Base-by-base conservation (phyloP, 176 grass and related monocot genomes). In the Oryza punctata region DNA sequence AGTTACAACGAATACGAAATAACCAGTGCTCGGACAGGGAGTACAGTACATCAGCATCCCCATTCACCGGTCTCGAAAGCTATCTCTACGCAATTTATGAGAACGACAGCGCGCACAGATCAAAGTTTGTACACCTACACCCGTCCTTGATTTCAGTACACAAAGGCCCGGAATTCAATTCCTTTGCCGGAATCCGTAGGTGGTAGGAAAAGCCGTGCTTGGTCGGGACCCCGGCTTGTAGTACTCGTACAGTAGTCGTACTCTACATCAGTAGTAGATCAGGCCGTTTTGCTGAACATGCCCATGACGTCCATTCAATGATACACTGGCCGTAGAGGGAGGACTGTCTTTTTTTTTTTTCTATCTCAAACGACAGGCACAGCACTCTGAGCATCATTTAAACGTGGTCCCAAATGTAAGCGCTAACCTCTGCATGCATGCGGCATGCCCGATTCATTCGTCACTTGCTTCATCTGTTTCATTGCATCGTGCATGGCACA, bases 121-220 rank as follows among this genome's bases (percentile, higher is more conserved):
- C 76, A 65, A 41, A 67, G 14, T 44, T 74, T 43, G 32, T 30
- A 52, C 60, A 15, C 50, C 32, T n/a, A n/a, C n/a, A n/a, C n/a
- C 27, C 77, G 85, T 81, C 85, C 85, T 86, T 59, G 77, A 23
- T 59, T 75, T 81, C 84, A 80, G 84, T 74, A 80, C 77, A 65
- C 68, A 28, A 28, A 32, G 18, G 77, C 18, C 57, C 57, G 57
- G 57, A 43, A 87, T 81, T 87, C 16, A 87, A 81, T 81, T 81
- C 60, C 61, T 43, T 73, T 16, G 45, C 70, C 70, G 45, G 78
- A 60, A 45, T 30, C 70, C 61, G 33, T 63, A 75, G 78, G 61
- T 57, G 77, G 70, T 67, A 67, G 77, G 11, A 43, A 72, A 74
- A 57, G 78, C 70, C 85, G 70, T 85, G 77, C 70, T 60, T 57